Evolutionary conservation across 1,139 yeast species (phyloP).

Genomic region (Scheffersomyces segobiensis): DNA sequence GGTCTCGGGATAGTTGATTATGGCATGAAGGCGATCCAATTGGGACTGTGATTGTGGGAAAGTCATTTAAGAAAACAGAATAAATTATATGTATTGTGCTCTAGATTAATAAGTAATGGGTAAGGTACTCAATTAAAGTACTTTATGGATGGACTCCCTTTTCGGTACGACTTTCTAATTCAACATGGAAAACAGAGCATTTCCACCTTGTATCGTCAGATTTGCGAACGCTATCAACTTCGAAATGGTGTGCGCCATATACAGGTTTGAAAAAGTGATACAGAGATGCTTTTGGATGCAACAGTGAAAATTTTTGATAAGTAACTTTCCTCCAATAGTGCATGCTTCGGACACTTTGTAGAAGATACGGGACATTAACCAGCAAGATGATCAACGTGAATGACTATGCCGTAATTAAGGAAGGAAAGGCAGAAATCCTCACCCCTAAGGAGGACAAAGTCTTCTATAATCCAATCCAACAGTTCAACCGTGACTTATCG

Average conservation of each 20-base stretch:
- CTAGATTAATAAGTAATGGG: no score
- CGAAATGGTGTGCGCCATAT: not conserved
- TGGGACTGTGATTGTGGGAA: not conserved
- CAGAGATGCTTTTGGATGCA: not conserved
- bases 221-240: not conserved
- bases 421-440: slow-evolving; percentile 79
- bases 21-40: not conserved
- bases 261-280: not conserved
- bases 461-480: slow-evolving; percentile 95
- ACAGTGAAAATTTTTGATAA: not conserved
- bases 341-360: not conserved
- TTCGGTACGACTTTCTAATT: not conserved
- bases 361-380: not conserved
- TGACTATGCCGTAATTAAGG: slow-evolving; percentile 46
- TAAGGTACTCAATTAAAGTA: not conserved
- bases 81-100: not conserved
- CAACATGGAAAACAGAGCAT: not conserved
- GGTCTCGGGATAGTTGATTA: not conserved
- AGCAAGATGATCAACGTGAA: not conserved
- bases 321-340: not conserved
- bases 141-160: not conserved
- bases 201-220: not conserved
- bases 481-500: slow-evolving; percentile 89
- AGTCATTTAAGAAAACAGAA: not conserved
- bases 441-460: slow-evolving; percentile 81